Percentiles rank a stretch among this genome's conserved stretches.
Evolutionary conservation across 179 eudicot species (phyloP).

Genomic region (Vitellaria paradoxa): DNA sequence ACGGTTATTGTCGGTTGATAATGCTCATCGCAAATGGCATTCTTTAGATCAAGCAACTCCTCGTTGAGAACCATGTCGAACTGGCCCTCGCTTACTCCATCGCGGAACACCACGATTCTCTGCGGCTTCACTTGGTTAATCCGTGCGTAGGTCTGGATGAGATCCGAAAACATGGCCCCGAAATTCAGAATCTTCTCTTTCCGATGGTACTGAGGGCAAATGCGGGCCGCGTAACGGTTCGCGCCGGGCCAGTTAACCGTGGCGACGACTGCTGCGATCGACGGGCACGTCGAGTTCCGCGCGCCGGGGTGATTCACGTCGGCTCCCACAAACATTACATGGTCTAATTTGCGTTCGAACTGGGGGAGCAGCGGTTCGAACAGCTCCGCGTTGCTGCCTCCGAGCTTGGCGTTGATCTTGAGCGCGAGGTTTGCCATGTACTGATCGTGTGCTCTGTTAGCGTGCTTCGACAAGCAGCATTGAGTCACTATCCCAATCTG

Average conservation of each 20-base stretch:
- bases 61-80: conserved; percentile 62
- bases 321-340: conserved; percentile 68
- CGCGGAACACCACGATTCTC: conserved; percentile 59
- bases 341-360: conserved; percentile 30
- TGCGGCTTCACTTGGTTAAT: conserved; percentile 42
- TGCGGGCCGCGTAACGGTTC: conserved; percentile 48
- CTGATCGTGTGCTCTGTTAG: conserved; percentile 40
- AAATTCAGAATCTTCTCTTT: conserved; percentile 45
- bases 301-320: conserved; percentile 73
- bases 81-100: conserved; percentile 72
- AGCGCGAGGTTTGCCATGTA: conserved; percentile 56
- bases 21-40: conserved; percentile 17
- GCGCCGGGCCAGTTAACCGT: conserved; percentile 57
- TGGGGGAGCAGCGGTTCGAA: conserved; percentile 28
- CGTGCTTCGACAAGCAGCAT: conserved; percentile 43
- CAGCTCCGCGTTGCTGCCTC: conserved; percentile 70
- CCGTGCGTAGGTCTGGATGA: conserved; percentile 38
- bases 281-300: conserved; percentile 31
- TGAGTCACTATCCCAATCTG: conserved; percentile 61
- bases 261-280: conserved; percentile 61
- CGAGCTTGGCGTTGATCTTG: conserved; percentile 76
- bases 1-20: conserved; percentile 49
- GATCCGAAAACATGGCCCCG: conserved; percentile 49
- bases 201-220: conserved; percentile 38
- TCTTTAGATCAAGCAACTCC: conserved; percentile 46